Base-by-base conservation (phyloP, 139 green algal genomes). In the Picochlorum sp. region DNA sequence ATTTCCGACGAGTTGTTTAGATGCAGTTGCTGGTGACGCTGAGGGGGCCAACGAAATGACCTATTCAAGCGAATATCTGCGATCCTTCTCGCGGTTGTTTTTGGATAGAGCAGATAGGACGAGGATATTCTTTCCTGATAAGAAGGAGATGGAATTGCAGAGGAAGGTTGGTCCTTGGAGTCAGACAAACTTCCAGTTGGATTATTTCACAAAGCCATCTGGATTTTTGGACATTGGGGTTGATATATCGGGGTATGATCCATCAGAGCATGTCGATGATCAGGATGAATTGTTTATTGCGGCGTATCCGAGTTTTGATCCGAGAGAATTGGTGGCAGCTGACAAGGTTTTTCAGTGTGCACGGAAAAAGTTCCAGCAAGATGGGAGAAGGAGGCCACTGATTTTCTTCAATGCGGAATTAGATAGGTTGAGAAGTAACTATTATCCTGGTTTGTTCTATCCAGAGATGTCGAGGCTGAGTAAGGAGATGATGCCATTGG, bases 371-470 rank as follows among this genome's bases (percentile, higher is more conserved):
- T 45, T 30, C 1, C 68, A 52, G 2, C 62, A 62, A 7, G 15
- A 20, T 30, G 47, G 47, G 18, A 54, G 6, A 20, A 20, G n/a
- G 47, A 54, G n/a, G 11, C 88, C 88, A 16, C 76, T 95, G 14
- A 73, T 95, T 44, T 79, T 93, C 1, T 95, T 95, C 71, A 96
- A 96, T 64, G 86, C 78, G 5, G 88, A 96, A 75, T 71, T 95
- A 20, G 88, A 95, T 60, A 71, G 89, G 2, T 78, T 95, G 9
- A 67, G 80, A 14, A 65, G 54, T 13, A 75, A 80, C 23, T 90
- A 94, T 67, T 94, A 95, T 65, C 80, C 86, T 2, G 14, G 76
- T 3, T 50, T 95, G 2, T 87, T 92, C 58, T 96, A 91, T 67
- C 85, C 83, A 2, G 90, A 94, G 62, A 74, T 96, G 28, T 77